Evolutionary conservation across 495 filamentous ascomycete species (phyloP), one percentile per base, ranked within the genome.

Genomic region (Usnea hakonensis): DNA sequence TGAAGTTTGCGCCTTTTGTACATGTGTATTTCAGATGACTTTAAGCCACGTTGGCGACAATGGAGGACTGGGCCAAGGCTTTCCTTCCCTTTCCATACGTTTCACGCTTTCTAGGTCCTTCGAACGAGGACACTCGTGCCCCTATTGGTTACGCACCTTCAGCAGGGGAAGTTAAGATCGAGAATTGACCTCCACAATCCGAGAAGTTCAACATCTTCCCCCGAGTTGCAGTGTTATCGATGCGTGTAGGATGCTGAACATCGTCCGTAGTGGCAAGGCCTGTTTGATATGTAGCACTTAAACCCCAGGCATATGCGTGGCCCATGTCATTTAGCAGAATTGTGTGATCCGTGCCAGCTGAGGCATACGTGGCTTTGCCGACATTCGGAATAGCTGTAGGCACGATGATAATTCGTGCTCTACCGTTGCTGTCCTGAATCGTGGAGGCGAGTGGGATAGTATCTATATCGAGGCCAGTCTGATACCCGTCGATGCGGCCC

Each of bases 121-220:
- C 4, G 16, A 26, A 33, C 8, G 37, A 52, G 23, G 3, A 23
- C 43, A 28, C 1, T 44, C 35, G n/a, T 53, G 56, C 8, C 54
- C 38, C 44, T 41, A 14, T 13, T 40, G 23, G 5, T 48, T 33
- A 9, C 28, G 48, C 26, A 50, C 13, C 54, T 28, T 46, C 50
- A 11, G 64, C 64, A 19, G 55, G 46, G 5, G 52, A 60, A 21
- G 68, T 62, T 40, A 70, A 44, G 10, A 82, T 75, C 3, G 82
- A 83, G 68, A 81, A 87, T 63, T 87, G 84, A 10, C 85, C 85
- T 52, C 85, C 85, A 28, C 80, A 78, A 53, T 82, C 83, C 55
- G 82, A 81, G 76, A 80, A 85, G 60, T 76, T 80, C 11, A 87
- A 65, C 61, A 76, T 74, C 70, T 78, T 78, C 4, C 78, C 81